A percentile compares a stretch with the other conserved stretches of the same genome.
Evolutionary conservation across 2,329 filamentous ascomycete genomes (phyloP).

Genomic region (Xylariales sp.): DNA sequence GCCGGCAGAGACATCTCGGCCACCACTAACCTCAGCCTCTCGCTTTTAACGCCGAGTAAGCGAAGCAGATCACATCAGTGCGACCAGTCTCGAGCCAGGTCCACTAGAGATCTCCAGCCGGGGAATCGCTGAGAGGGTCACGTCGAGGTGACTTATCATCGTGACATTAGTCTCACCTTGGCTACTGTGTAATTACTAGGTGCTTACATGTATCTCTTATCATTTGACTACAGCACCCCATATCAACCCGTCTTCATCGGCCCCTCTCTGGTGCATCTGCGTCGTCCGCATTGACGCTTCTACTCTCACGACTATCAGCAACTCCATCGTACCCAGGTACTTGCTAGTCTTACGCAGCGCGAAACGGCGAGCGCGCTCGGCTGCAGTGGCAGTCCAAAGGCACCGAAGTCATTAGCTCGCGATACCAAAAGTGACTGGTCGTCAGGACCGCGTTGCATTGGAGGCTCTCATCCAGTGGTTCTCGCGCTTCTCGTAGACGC

Average conservation of each 20-base stretch:
- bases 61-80: not conserved
- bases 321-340: conserved; percentile 1
- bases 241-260: not conserved
- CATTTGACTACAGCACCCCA: too few species aligned
- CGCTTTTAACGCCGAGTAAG: not conserved
- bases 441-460: conserved; percentile 15
- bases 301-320: not conserved
- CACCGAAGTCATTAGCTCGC: conserved; percentile 1
- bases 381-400: conserved; percentile 1
- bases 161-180: conserved; percentile 1
- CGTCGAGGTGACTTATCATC: not conserved
- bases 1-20: not conserved
- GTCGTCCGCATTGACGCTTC: not conserved
- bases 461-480: conserved; percentile 20
- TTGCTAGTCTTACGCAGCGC: not conserved
- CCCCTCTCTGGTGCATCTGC: not conserved
- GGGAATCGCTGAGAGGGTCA: conserved; percentile 2
- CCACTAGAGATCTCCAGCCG: not conserved
- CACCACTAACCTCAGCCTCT: conserved; percentile 1
- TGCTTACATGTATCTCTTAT: too few species aligned
- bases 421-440: not conserved
- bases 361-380: conserved; percentile 2
- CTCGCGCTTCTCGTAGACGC: conserved; percentile 24
- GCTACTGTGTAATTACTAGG: too few species aligned
- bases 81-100: not conserved